Evolutionary conservation across 768 basidiomycete genomes (phyloP), one percentile per base, ranked within the genome.

Genomic region (Omphalotus guepiniiformis): DNA sequence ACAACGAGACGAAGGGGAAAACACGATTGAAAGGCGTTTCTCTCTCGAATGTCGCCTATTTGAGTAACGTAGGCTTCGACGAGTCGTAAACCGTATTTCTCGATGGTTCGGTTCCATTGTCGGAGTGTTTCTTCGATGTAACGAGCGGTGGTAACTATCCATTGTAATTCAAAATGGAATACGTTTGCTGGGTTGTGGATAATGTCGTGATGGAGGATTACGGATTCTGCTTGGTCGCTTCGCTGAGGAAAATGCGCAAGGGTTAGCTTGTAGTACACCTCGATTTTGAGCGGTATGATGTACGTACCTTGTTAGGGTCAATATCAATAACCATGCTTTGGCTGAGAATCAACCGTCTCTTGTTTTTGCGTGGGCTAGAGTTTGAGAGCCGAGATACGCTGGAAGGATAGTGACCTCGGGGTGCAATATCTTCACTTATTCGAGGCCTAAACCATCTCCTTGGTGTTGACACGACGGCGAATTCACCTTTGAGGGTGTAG

Each of bases 131-230:
- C 93, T 53, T 97, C 94, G 42, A 98, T 88, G 53, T 84, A 85
- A 18, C 89, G 80, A 19, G 93, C 92, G 1, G 93, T 93, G 2
- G 93, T 88, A 2, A 92, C 93, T 32, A 98, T 85, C 95, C 96
- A 99, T 52, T 95, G 90, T 23, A 99, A 73, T 64, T 99, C 94
- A 57, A 98, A 93, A 64, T 98, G 95, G 68, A 96, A 96, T 49
- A 88, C 90, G 23, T 87, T 95, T n/a, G 75, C 79, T 0, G 92
- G 88, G 58, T 97, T 97, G 63, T 97, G 95, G 43, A 95, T 88
- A 48, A 96, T 80, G 65, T 98, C 96, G 63, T 94, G 83, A 61
- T 97, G 94, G 21, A 97, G 72, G 25, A 94, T 76, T 15, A 90
- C 88, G 2, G 83, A 78, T 65, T 96, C 93, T 1, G 92, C 88